A percentile compares a stretch with the other conserved stretches of the same genome.
These are phyloP conservation scores for Populus euphratica DNA, from an alignment of 345 rosid genomes.

Conservation along the genomic window DNA sequence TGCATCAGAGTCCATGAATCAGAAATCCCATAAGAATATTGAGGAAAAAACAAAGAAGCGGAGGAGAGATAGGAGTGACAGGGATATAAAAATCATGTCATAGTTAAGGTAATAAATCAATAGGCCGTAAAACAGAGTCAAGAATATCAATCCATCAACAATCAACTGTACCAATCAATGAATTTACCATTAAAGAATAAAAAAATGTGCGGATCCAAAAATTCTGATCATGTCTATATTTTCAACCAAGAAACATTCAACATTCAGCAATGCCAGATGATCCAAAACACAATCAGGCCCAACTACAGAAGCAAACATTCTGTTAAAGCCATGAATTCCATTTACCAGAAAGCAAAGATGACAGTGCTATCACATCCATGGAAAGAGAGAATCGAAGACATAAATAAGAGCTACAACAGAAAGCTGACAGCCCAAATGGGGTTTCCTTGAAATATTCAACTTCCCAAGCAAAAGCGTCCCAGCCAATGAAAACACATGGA, in stretches of 20 bases:
- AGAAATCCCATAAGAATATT: background rate
- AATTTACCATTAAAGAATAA: background rate
- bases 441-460: slow-evolving; percentile 34
- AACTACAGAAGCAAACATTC: background rate
- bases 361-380: background rate
- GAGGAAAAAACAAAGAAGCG: background rate
- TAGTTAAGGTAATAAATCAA: background rate
- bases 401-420: slow-evolving; percentile 1
- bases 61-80: background rate
- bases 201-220: background rate
- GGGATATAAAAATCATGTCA: background rate
- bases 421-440: slow-evolving; percentile 16
- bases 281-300: background rate
- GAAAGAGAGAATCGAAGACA: slow-evolving; percentile 1
- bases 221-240: background rate
- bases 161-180: background rate
- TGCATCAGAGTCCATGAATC: background rate
- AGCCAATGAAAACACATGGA: slow-evolving; percentile 1
- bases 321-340: background rate
- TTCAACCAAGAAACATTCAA: background rate
- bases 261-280: slow-evolving; percentile 1
- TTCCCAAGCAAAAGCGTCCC: background rate
- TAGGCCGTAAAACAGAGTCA: background rate
- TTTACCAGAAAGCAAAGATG: slow-evolving; percentile 6
- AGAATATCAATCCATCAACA: background rate